phyloP scores from a whole-genome alignment of 1,284 basidiomycete genomes.

The Cutaneotrichosporon mucoides region DNA sequence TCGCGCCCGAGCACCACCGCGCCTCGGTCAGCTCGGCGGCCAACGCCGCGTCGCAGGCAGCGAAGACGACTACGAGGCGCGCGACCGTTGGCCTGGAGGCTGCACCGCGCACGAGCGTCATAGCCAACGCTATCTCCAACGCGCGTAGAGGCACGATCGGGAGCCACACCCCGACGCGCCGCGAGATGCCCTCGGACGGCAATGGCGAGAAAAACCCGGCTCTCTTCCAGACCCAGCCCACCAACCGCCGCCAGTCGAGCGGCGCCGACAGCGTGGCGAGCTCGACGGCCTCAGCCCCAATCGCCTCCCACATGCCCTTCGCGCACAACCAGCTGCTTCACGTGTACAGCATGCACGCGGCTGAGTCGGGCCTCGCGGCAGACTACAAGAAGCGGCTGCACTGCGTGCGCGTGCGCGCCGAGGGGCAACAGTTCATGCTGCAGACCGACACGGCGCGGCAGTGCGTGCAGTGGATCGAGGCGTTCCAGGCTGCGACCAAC shows the following conservation, averaged over 20 bases:
- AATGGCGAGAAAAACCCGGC: slow-evolving; percentile 33
- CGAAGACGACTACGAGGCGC: slow-evolving; percentile 2
- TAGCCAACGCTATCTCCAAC: slow-evolving; percentile 2
- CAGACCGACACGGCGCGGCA: slow-evolving; percentile 81
- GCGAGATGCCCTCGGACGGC: background rate
- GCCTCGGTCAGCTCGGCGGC: slow-evolving; percentile 11
- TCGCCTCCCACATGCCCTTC: slow-evolving; percentile 44
- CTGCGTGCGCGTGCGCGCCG: slow-evolving; percentile 86
- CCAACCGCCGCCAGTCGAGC: background rate
- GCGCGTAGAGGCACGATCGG: slow-evolving; percentile 10
- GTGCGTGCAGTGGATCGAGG: slow-evolving; percentile 96
- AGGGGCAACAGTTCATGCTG: slow-evolving; percentile 94
- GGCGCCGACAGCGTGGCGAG: slow-evolving; percentile 11
- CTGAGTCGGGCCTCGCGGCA: slow-evolving; percentile 88
- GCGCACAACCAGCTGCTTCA: slow-evolving; percentile 51
- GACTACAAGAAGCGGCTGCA: slow-evolving; percentile 93
- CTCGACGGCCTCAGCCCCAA: slow-evolving; percentile 16
- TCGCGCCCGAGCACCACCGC: slow-evolving; percentile 44
- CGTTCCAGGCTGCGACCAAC: slow-evolving; percentile 86
- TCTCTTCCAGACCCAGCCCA: slow-evolving; percentile 28
- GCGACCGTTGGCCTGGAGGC: slow-evolving; percentile 14
- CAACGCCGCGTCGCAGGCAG: too few species aligned
- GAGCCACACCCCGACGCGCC: slow-evolving; percentile 1
- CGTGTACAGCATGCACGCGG: slow-evolving; percentile 79
- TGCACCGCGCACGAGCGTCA: slow-evolving; percentile 4